Conservation (phyloP, 108 stramenopile genomes). For the Epithemia pelagica region DNA sequence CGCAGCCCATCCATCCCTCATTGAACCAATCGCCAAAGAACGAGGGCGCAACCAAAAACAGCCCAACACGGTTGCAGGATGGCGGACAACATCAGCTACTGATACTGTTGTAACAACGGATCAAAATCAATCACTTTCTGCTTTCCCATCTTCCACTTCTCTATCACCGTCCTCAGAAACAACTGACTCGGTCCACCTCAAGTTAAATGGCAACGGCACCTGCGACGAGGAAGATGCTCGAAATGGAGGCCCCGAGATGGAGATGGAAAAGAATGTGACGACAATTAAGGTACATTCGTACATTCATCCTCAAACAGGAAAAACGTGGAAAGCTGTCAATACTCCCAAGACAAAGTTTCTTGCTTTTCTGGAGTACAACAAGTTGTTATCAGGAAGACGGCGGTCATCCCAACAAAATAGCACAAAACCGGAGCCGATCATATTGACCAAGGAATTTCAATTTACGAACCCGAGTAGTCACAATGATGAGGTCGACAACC, state of each 20-base stretch:
- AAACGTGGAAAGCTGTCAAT: conserved; percentile 11
- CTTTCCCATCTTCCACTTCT: too few relatives aligned
- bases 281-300: conserved; percentile 1
- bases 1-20: too few relatives aligned
- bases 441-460: not conserved
- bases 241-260: not conserved
- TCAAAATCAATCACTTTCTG: too few relatives aligned
- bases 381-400: conserved; percentile 1
- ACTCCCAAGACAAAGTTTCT: conserved; percentile 10
- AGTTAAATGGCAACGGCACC: not conserved
- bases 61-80: too few relatives aligned
- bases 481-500: not conserved
- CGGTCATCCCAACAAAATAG: not conserved
- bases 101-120: too few relatives aligned
- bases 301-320: conserved; percentile 4
- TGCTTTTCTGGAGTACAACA: conserved; percentile 16
- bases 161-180: too few relatives aligned
- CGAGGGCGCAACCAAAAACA: too few relatives aligned
- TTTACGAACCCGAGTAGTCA: not conserved
- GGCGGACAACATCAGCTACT: too few relatives aligned
- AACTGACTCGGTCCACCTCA: not conserved
- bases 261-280: not conserved
- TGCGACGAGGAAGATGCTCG: not conserved
- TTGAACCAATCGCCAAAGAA: too few relatives aligned
- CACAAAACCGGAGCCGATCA: not conserved